A percentile compares a stretch with the other conserved stretches of the same genome.
phyloP scores from a whole-genome alignment of 2,329 filamentous ascomycete genomes.

The Monosporascus sp. region DNA sequence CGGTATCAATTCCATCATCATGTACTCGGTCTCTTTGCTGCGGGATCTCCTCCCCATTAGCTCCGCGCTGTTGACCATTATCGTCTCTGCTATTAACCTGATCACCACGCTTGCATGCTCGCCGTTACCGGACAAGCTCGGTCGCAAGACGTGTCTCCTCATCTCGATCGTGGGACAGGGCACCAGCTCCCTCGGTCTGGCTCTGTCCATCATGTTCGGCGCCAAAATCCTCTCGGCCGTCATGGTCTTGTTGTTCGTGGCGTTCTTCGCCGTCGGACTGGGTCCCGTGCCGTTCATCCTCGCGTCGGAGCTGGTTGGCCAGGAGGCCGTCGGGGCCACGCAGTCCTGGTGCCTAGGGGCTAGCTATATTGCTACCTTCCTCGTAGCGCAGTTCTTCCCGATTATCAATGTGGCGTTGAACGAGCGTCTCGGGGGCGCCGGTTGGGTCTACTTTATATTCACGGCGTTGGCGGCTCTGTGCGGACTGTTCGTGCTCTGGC shows the following conservation, averaged over 20 bases:
- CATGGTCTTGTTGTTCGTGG: constrained; percentile 79
- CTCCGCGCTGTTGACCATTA: constrained; percentile 77
- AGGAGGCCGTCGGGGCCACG: constrained; percentile 84
- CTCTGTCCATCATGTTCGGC: constrained; percentile 69
- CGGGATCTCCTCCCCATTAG: constrained; percentile 74
- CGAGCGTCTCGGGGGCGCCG: constrained; percentile 56
- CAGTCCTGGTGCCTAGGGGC: constrained; percentile 84
- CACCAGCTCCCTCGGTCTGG: constrained; percentile 67
- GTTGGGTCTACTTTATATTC: constrained; percentile 91
- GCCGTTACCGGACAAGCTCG: constrained; percentile 79
- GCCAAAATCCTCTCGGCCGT: constrained; percentile 73
- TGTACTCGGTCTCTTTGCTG: constrained; percentile 94
- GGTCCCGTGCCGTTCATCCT: constrained; percentile 95
- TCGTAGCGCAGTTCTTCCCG: constrained; percentile 94
- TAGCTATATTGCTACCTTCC: constrained; percentile 85
- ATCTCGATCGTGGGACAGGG: constrained; percentile 83
- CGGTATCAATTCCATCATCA: constrained; percentile 94
- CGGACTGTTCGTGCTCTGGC: constrained; percentile 64
- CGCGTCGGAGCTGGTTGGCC: constrained; percentile 81
- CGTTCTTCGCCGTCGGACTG: constrained; percentile 82
- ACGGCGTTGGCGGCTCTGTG: constrained; percentile 65
- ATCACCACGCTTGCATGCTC: constrained; percentile 75
- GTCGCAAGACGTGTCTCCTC: constrained; percentile 80
- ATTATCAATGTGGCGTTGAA: constrained; percentile 73
- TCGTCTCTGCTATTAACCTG: constrained; percentile 83